A percentile compares a stretch with the other conserved stretches of the same genome.
Conservation (phyloP, 208 protist genomes). For the Leishmania braziliensis region DNA sequence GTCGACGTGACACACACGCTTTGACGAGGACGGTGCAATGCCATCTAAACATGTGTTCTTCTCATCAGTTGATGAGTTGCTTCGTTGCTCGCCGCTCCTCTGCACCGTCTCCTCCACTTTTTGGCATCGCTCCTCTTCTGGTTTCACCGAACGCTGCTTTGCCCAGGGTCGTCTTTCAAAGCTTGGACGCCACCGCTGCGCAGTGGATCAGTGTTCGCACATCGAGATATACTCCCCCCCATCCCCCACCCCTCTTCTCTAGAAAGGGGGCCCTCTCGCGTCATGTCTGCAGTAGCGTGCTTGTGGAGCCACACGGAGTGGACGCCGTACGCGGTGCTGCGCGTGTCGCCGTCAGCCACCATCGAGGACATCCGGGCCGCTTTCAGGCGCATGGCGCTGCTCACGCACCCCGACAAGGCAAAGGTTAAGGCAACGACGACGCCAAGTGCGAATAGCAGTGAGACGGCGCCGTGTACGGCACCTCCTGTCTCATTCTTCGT, state of each 20-base stretch:
- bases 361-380: constrained; percentile 64
- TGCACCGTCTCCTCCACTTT: too few species aligned
- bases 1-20: neutral
- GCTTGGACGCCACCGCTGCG: neutral
- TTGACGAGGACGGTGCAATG: neutral
- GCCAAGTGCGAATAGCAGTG: neutral
- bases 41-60: neutral
- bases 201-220: neutral
- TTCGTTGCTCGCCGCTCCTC: neutral
- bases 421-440: neutral
- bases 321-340: constrained; percentile 69
- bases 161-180: neutral
- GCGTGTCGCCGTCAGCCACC: constrained; percentile 33
- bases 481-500: constrained; percentile 40
- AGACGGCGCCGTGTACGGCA: neutral
- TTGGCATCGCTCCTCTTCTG: neutral
- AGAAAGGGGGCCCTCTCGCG: neutral
- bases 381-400: constrained; percentile 68
- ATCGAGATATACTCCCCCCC: neutral
- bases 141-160: neutral
- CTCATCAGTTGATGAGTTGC: neutral
- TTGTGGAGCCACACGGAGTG: constrained; percentile 37
- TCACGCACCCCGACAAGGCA: constrained; percentile 77
- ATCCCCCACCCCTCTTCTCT: neutral
- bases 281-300: neutral